Evolutionary conservation across 768 basidiomycete species (phyloP).

Genomic region (Clitopilus passeckerianus): DNA sequence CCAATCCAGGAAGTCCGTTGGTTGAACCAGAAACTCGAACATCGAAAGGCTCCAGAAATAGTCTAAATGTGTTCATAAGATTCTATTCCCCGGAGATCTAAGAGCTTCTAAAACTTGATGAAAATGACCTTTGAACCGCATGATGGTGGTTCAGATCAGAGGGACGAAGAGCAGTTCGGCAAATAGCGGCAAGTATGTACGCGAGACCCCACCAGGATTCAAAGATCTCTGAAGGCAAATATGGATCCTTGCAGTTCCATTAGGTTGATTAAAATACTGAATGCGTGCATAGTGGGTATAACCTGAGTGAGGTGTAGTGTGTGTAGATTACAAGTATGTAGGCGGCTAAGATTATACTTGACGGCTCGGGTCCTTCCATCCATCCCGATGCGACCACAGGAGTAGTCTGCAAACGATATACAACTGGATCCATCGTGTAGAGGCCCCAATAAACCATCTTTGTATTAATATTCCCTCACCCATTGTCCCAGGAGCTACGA

Average conservation of each 20-base stretch:
- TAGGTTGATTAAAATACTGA: not conserved
- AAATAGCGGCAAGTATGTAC: no score
- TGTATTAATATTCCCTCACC: not conserved
- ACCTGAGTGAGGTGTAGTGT: conserved; percentile 1
- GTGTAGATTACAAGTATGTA: not conserved
- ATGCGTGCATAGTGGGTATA: not conserved
- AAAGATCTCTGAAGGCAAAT: no score
- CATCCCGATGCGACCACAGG: not conserved
- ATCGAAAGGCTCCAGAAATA: no score
- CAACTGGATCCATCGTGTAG: not conserved
- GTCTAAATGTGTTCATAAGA: no score
- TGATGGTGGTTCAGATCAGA: no score
- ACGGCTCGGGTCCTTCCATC: not conserved
- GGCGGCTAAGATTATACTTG: not conserved
- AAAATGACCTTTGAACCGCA: no score
- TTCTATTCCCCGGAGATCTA: no score
- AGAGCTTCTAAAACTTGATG: no score
- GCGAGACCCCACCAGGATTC: no score
- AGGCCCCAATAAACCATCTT: conserved; percentile 2
- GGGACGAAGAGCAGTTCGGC: no score
- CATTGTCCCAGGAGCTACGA: conserved; percentile 2
- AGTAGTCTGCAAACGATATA: not conserved
- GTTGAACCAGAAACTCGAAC: no score
- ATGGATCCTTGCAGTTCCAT: not conserved
- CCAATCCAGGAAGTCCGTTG: no score